Evolutionary conservation across 2,329 filamentous ascomycete species (phyloP), one percentile per base, ranked within the genome.

Genomic region (Diaporthe citri): DNA sequence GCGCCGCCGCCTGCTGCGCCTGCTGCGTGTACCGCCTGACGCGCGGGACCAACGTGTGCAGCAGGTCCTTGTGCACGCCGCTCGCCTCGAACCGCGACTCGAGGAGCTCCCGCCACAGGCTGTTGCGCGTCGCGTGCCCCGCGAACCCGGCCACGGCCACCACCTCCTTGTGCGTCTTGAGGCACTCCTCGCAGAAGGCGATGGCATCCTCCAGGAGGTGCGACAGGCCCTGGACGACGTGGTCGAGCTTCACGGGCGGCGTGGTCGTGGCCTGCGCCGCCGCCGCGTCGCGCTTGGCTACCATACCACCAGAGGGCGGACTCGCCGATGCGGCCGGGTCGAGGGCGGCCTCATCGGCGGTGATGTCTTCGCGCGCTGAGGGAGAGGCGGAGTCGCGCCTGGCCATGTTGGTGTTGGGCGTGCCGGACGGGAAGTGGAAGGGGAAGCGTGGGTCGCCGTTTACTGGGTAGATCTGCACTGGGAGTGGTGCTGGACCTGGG

Each of bases 141-240:
- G 74, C 51, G 71, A 84, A 83, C 4, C 77, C 73, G 34, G 74
- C 76, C 15, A 88, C 77, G 34, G 78, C 79, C 76, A 86, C 84
- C 71, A 81, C 78, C 7, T 75, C 69, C 67, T 81, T 76, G 78
- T 88, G 88, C 43, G 85, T 85, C 4, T 80, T 77, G 69, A 71
- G 51, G 36, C 66, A 62, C 4, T 34, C 57, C 12, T 60, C 55
- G 66, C 36, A 76, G 62, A 76, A 75, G 8, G 12, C 3, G 6
- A 62, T 71, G 13, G 73, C 74, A 48, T 73, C 71, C n/a, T n/a
- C 22, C 39, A 76, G 66, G 1, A 71, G 71, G 59, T 67, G 51
- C 13, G 64, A 55, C 17, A 75, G 71, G 8, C 69, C 51, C 34
- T 75, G 70, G 6, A 74, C 20, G 34, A 60, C 57, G 25, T 59